Evolutionary conservation across 371 early-diverging fungal genomes (phyloP).

Genomic region (Rhizopus arrhizus): DNA sequence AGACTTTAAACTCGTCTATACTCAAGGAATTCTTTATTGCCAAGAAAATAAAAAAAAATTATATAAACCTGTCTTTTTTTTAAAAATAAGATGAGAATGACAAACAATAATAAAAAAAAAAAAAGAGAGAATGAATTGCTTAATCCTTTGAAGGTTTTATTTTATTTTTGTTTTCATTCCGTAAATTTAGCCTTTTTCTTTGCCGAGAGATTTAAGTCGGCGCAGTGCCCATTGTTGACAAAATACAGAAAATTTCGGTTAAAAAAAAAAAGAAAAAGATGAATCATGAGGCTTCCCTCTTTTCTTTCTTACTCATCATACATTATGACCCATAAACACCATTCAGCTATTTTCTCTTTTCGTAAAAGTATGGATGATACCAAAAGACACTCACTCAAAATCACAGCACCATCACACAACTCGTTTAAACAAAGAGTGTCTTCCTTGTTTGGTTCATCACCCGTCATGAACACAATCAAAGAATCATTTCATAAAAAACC

Average conservation of each 20-base stretch:
- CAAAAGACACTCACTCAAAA: background rate
- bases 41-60: constrained; percentile 9
- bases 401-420: background rate
- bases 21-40: background rate
- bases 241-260: background rate
- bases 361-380: background rate
- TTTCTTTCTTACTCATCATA: background rate
- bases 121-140: too few relatives aligned
- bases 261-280: background rate
- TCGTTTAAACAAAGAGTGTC: constrained; percentile 18
- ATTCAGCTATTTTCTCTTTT: background rate
- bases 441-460: constrained; percentile 16
- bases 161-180: too few relatives aligned
- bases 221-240: background rate
- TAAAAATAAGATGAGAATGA: too few relatives aligned
- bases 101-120: too few relatives aligned
- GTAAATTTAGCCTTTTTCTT: background rate
- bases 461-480: constrained; percentile 16
- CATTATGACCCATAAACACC: background rate
- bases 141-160: too few relatives aligned
- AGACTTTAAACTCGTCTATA: background rate
- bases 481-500: constrained; percentile 10
- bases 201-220: constrained; percentile 1
- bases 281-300: background rate
- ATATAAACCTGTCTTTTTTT: too few relatives aligned